Evolutionary conservation across 345 rosid genomes (phyloP).

Genomic region (Euclidium syriacum): DNA sequence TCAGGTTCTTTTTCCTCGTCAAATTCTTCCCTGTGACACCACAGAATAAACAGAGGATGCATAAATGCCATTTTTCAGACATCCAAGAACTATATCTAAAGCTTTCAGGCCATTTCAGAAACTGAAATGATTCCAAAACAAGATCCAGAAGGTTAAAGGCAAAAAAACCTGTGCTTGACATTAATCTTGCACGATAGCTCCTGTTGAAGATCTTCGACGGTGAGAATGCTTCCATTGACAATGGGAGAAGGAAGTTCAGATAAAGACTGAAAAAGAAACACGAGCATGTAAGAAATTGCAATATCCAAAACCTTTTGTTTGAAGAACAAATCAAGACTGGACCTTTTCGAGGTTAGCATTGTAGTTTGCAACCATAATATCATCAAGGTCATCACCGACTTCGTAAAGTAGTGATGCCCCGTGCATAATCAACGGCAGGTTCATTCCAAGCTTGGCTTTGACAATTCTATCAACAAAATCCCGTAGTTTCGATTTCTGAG

Average conservation of each 20-base stretch:
- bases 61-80: neutral
- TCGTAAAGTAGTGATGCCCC: constrained; percentile 87
- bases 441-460: constrained; percentile 93
- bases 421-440: constrained; percentile 75
- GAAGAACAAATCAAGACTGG: neutral
- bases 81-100: neutral
- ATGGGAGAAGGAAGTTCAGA: constrained; percentile 78
- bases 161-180: constrained; percentile 78
- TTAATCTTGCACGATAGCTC: constrained; percentile 79
- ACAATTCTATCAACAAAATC: constrained; percentile 94
- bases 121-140: neutral
- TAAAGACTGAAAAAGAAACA: constrained; percentile 45
- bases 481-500: constrained; percentile 63
- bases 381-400: constrained; percentile 97
- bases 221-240: constrained; percentile 60
- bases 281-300: constrained; percentile 4
- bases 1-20: constrained; percentile 97
- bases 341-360: constrained; percentile 95
- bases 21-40: constrained; percentile 64
- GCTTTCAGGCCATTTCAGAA: neutral
- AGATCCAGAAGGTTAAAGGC: neutral
- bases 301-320: neutral
- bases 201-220: constrained; percentile 88
- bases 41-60: neutral
- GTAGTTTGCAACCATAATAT: constrained; percentile 66